These are phyloP conservation scores for Chenopodium formosanum DNA, from an alignment of 148 eudicot genomes.

Conservation along the genomic window DNA sequence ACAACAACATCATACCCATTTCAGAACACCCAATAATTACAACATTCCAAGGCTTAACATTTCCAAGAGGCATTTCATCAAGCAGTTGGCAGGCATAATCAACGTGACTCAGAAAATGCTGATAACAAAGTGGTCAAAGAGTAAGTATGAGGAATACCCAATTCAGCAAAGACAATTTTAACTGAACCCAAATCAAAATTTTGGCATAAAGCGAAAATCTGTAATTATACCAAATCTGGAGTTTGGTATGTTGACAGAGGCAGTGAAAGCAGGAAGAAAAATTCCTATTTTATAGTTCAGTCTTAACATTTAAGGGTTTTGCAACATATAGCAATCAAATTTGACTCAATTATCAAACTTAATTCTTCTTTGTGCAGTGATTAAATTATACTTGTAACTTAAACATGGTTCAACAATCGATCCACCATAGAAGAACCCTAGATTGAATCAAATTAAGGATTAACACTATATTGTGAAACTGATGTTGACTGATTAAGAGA, in stretches of 20 bases:
- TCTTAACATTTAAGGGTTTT: no score
- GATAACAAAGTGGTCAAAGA: constrained; percentile 76
- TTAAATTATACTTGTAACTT: no score
- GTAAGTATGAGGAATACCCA: constrained; percentile 69
- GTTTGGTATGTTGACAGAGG: constrained; percentile 41
- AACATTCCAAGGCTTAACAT: constrained; percentile 71
- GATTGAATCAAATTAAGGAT: no score
- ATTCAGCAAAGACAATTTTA: constrained; percentile 46
- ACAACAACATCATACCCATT: constrained; percentile 38
- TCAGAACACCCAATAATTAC: constrained; percentile 68
- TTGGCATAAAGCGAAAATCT: constrained; percentile 52
- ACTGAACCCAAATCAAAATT: constrained; percentile 44
- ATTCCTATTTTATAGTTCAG: no score
- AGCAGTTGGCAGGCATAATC: constrained; percentile 51
- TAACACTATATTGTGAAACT: no score
- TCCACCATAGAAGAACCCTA: no score
- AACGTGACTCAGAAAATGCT: constrained; percentile 55
- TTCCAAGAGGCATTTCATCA: constrained; percentile 52
- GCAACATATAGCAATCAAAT: no score
- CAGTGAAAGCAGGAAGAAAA: constrained; percentile 44
- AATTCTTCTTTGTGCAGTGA: no score
- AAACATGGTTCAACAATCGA: no score
- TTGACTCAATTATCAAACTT: no score
- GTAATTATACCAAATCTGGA: constrained; percentile 37
- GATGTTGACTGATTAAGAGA: no score